Evolutionary conservation across 2,329 filamentous ascomycete species (phyloP).

Genomic region (Fusarium xylarioides): DNA sequence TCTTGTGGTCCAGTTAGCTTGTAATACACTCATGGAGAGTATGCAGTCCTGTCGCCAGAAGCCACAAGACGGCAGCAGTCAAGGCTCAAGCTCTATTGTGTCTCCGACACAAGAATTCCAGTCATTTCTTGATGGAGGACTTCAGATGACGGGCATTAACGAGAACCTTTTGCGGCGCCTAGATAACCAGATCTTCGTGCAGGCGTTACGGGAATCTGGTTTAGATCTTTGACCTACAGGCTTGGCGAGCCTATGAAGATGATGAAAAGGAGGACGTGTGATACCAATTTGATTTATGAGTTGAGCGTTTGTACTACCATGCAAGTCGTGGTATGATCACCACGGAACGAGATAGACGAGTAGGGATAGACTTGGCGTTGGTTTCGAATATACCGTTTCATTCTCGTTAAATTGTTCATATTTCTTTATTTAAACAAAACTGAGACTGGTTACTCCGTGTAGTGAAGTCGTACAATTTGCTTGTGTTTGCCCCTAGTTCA

Average conservation of each 20-base stretch:
- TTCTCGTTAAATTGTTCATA: not conserved
- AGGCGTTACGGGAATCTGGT: not conserved
- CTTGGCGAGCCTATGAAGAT: not conserved
- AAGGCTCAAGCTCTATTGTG: not conserved
- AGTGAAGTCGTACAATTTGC: not conserved
- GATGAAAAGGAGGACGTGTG: not conserved
- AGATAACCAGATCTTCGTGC: not conserved
- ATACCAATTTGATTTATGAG: constrained; percentile 19
- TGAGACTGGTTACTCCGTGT: not conserved
- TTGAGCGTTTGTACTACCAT: not conserved
- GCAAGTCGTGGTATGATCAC: not conserved
- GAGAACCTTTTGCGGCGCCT: not conserved
- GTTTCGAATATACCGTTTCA: not conserved
- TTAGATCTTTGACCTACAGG: not conserved
- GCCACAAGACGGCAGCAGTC: not conserved
- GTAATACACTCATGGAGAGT: not conserved
- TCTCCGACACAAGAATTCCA: not conserved
- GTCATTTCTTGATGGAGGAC: not conserved
- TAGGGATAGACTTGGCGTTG: not conserved
- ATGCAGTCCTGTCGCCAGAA: not conserved
- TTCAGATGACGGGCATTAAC: not conserved
- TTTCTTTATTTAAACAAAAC: not conserved
- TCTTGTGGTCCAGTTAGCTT: not conserved
- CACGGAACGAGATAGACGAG: not conserved
- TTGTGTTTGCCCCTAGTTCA: too few species aligned